Conservation (phyloP, 2,329 filamentous ascomycete species). For the Botrytis sinoallii region DNA sequence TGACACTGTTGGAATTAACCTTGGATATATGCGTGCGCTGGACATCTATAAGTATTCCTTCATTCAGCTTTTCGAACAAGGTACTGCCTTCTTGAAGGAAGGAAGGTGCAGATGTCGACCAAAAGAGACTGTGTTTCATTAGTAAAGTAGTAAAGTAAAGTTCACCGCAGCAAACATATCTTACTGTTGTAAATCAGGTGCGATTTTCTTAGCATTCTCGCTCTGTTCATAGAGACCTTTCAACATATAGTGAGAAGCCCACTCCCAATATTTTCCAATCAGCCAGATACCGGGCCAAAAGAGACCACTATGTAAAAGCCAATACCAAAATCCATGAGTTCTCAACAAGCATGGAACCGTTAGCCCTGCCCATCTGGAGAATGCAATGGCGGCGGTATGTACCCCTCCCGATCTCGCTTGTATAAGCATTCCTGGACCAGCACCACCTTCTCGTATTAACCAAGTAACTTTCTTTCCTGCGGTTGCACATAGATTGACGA, state of each 20-base stretch:
- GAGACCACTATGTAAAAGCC: slow-evolving; percentile 22
- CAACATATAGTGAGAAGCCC: slow-evolving; percentile 15
- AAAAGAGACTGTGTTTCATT: slow-evolving; percentile 10
- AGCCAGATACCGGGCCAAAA: slow-evolving; percentile 19
- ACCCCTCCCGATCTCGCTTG: slow-evolving; percentile 12
- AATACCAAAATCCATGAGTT: slow-evolving; percentile 22
- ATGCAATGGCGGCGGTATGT: slow-evolving; percentile 19
- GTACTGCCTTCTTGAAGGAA: slow-evolving; percentile 13
- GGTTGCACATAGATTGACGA: slow-evolving; percentile 17
- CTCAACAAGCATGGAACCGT: slow-evolving; percentile 14
- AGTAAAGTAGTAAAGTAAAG: background rate
- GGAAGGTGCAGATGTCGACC: slow-evolving; percentile 16
- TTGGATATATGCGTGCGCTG: slow-evolving; percentile 14
- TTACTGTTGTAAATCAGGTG: slow-evolving; percentile 17
- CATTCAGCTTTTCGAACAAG: slow-evolving; percentile 11
- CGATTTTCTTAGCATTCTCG: slow-evolving; percentile 17
- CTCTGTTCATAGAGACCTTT: slow-evolving; percentile 15
- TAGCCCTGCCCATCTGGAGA: slow-evolving; percentile 10
- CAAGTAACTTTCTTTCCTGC: slow-evolving; percentile 26
- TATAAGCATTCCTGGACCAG: slow-evolving; percentile 21
- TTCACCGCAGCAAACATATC: background rate
- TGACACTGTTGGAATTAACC: background rate
- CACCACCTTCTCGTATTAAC: slow-evolving; percentile 24
- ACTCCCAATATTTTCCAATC: slow-evolving; percentile 18
- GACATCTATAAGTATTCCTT: slow-evolving; percentile 5